Evolutionary conservation across 2,329 filamentous ascomycete species (phyloP).

Genomic region (Aspergillus persii): DNA sequence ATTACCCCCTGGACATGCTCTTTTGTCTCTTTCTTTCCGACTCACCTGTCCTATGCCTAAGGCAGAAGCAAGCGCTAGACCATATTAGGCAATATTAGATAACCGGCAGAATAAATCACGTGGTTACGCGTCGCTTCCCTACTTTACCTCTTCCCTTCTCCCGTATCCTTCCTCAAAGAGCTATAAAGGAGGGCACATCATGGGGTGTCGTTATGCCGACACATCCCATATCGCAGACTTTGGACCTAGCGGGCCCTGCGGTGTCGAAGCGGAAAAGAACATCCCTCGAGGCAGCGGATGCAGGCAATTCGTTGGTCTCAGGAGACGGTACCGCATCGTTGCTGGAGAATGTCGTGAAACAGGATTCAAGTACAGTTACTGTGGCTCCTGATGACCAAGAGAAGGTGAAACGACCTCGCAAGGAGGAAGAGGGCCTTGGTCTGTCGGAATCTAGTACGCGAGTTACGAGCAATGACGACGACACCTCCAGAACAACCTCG

Average conservation of each 20-base stretch:
- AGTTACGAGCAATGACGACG: not conserved
- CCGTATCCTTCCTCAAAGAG: not conserved
- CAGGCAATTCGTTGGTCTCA: not conserved
- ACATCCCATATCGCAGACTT: not conserved
- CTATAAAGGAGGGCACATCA: not conserved
- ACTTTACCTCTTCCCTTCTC: not conserved
- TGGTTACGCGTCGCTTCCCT: constrained; percentile 19
- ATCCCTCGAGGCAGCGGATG: not conserved
- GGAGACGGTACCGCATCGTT: not conserved
- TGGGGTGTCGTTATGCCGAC: constrained; percentile 3
- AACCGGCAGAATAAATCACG: constrained; percentile 10
- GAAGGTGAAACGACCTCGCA: not conserved
- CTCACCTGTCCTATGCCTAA: not conserved
- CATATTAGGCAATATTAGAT: constrained; percentile 5
- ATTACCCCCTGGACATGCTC: no score
- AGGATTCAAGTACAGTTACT: not conserved
- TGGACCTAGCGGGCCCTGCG: not conserved
- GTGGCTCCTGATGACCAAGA: not conserved
- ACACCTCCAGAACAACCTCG: not conserved
- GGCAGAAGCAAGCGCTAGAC: not conserved
- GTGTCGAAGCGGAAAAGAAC: not conserved
- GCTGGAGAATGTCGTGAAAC: not conserved
- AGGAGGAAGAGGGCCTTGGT: not conserved
- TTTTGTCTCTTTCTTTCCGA: not conserved
- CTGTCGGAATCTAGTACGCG: not conserved